Conservation (phyloP, 176 grass and related monocot genomes). For the Oropetium thomaeum region DNA sequence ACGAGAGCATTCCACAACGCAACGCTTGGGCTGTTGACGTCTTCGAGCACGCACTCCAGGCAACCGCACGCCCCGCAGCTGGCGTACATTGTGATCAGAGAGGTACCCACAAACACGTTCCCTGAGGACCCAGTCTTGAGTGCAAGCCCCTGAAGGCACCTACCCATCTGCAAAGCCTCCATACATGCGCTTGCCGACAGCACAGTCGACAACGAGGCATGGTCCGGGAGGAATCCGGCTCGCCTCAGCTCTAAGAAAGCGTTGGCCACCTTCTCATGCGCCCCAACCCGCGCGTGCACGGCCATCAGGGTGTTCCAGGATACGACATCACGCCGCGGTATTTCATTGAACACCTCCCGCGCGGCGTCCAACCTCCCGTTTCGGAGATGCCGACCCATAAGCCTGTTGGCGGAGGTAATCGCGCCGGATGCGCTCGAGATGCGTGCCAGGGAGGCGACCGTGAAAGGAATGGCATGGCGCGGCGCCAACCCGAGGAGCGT, state of each 20-base stretch:
- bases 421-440: not conserved
- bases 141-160: conserved; percentile 39
- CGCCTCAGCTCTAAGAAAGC: conserved; percentile 33
- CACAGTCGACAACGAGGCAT: conserved; percentile 42
- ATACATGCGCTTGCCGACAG: conserved; percentile 39
- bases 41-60: conserved; percentile 25
- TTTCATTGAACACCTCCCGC: conserved; percentile 62
- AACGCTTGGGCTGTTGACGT: conserved; percentile 31
- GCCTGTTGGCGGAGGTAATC: conserved; percentile 38
- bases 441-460: not conserved
- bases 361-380: conserved; percentile 32
- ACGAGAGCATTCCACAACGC: conserved; percentile 57
- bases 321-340: conserved; percentile 39
- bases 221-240: conserved; percentile 12
- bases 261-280: not conserved
- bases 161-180: conserved; percentile 42
- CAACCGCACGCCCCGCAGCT: conserved; percentile 24
- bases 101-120: conserved; percentile 63
- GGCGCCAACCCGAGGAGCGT: not conserved
- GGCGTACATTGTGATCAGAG: conserved; percentile 61
- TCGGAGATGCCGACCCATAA: conserved; percentile 14
- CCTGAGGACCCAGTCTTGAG: conserved; percentile 13
- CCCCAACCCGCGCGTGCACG: conserved; percentile 11
- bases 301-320: conserved; percentile 73
- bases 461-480: too few relatives aligned